Percentiles rank a stretch among this genome's conserved stretches.
phyloP scores from a whole-genome alignment of 495 filamentous ascomycete genomes.

The Hamigera avellanea region DNA sequence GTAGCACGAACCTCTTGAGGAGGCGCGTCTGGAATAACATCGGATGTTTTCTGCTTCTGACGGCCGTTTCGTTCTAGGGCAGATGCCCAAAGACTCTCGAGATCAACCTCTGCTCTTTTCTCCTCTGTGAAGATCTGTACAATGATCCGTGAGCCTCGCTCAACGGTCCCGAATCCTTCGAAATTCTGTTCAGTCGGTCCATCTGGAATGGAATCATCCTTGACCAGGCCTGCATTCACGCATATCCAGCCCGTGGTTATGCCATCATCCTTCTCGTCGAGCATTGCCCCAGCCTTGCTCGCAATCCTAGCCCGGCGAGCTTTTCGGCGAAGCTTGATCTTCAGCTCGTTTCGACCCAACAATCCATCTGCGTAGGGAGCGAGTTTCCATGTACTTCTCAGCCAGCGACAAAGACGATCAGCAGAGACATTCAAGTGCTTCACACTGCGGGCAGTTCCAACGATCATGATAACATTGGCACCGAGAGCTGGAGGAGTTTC shows the following conservation, averaged over 20 bases:
- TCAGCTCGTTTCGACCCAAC: conserved; percentile 81
- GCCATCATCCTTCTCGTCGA: conserved; percentile 58
- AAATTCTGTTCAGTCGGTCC: conserved; percentile 29
- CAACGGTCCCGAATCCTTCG: conserved; percentile 62
- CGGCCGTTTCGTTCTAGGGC: conserved; percentile 32
- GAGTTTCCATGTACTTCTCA: conserved; percentile 60
- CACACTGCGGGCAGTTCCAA: conserved; percentile 87
- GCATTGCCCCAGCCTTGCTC: conserved; percentile 39
- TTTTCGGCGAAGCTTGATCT: conserved; percentile 70
- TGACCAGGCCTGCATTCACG: conserved; percentile 69
- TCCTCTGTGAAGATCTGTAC: conserved; percentile 85
- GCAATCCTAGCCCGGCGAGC: conserved; percentile 68
- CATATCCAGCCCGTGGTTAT: conserved; percentile 92
- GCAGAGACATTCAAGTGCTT: conserved; percentile 90
- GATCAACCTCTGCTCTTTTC: conserved; percentile 69
- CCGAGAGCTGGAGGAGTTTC: conserved; percentile 83
- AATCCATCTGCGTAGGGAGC: conserved; percentile 74
- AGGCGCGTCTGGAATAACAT: conserved; percentile 8
- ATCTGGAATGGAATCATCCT: conserved; percentile 31
- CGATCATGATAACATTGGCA: conserved; percentile 77
- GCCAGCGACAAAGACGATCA: conserved; percentile 77
- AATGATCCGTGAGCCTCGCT: conserved; percentile 53
- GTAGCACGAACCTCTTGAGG: conserved; percentile 17
- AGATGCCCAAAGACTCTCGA: conserved; percentile 69
- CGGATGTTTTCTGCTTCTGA: conserved; percentile 15